Evolutionary conservation across 352 stramenopile species (phyloP).

Genomic region (Phytopythium oedochilum): DNA sequence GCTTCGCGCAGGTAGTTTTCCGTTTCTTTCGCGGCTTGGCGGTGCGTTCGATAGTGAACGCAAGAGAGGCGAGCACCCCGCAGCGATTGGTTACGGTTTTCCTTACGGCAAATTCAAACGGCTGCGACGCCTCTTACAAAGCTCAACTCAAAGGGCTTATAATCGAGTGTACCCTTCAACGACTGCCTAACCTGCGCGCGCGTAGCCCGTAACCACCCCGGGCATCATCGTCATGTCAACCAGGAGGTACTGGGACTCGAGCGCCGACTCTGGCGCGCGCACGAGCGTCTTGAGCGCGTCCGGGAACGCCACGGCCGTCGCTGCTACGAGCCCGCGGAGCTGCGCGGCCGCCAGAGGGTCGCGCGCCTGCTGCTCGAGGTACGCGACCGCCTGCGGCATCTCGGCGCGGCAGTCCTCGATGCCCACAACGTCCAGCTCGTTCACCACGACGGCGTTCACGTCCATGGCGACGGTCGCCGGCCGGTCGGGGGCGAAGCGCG

Average conservation of each 20-base stretch:
- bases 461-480: slow-evolving; percentile 35
- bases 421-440: slow-evolving; percentile 43
- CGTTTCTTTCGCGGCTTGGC: not conserved
- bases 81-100: not conserved
- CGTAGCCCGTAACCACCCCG: not conserved
- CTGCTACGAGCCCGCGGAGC: slow-evolving; percentile 13
- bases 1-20: too few relatives aligned
- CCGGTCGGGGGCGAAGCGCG: slow-evolving; percentile 22
- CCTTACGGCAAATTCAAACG: not conserved
- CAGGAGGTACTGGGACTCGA: slow-evolving; percentile 3
- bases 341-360: slow-evolving; percentile 9
- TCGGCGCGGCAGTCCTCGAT: slow-evolving; percentile 29
- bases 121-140: too few relatives aligned
- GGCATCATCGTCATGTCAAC: not conserved
- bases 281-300: not conserved
- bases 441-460: slow-evolving; percentile 70
- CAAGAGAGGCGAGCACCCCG: not conserved
- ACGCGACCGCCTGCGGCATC: slow-evolving; percentile 35
- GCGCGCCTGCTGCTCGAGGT: slow-evolving; percentile 22
- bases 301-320: not conserved
- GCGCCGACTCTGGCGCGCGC: not conserved
- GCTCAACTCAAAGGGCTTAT: too few relatives aligned
- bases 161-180: not conserved
- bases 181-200: not conserved
- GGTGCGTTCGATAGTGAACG: not conserved